Evolutionary conservation across 441 rosid genomes (phyloP).

Genomic region (Bruguiera hainesii): DNA sequence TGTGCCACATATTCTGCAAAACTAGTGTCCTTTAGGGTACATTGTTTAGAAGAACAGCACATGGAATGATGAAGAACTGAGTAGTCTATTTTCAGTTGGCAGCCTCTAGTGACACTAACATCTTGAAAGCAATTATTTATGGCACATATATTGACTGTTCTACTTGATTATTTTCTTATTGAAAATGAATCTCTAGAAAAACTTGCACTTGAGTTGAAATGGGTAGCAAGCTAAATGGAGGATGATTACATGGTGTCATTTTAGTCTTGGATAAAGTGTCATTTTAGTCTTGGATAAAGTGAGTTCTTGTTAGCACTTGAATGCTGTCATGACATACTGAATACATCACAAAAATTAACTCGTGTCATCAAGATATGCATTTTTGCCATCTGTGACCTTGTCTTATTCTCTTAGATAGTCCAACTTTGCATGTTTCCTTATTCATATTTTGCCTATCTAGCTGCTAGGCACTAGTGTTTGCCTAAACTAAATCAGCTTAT

Average conservation of each 20-base stretch:
- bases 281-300: too few relatives aligned
- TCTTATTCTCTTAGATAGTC: too few relatives aligned
- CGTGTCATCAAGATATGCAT: background rate
- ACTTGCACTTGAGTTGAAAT: too few relatives aligned
- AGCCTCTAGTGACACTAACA: background rate
- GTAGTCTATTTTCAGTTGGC: background rate
- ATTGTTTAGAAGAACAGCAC: background rate
- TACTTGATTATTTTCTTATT: too few relatives aligned
- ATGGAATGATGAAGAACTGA: background rate
- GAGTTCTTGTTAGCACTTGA: background rate
- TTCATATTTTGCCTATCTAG: background rate
- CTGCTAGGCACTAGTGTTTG: background rate
- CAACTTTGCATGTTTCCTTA: background rate
- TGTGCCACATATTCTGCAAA: too few relatives aligned
- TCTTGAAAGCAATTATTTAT: background rate
- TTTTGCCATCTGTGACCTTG: background rate
- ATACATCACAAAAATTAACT: background rate
- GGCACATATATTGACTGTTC: too few relatives aligned
- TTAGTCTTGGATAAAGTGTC: too few relatives aligned
- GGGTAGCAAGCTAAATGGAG: too few relatives aligned
- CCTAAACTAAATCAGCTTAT: conserved; percentile 18
- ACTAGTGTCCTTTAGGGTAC: background rate
- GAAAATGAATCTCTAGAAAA: too few relatives aligned
- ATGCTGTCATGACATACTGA: background rate
- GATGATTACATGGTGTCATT: too few relatives aligned